Evolutionary conservation across 1,284 basidiomycete species (phyloP).

Genomic region (Rhizoctonia solani): DNA sequence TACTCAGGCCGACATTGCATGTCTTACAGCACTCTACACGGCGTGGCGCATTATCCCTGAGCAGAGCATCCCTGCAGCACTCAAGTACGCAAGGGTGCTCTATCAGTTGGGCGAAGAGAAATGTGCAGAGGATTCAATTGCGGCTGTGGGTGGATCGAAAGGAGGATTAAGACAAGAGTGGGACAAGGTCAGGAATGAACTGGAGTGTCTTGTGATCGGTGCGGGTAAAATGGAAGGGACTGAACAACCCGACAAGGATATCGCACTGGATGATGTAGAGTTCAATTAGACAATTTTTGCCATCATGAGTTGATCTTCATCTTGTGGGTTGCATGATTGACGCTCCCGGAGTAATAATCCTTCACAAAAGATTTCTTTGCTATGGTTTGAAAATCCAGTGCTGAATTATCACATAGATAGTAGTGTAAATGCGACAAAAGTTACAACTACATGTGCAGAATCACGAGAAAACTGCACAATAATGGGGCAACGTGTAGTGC

Average conservation of each 20-base stretch:
- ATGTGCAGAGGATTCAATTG: background rate
- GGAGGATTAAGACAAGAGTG: slow-evolving; percentile 19
- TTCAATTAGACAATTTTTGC: background rate
- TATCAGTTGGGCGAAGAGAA: background rate
- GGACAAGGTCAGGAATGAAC: slow-evolving; percentile 1
- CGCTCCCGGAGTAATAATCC: too few relatives aligned
- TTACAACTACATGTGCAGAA: background rate
- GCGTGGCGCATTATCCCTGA: slow-evolving; percentile 29
- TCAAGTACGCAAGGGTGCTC: slow-evolving; percentile 11
- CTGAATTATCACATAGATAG: background rate
- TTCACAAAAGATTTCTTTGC: too few relatives aligned
- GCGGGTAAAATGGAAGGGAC: background rate
- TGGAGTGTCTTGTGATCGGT: too few relatives aligned
- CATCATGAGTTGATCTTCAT: background rate
- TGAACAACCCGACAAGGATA: background rate
- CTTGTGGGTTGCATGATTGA: too few relatives aligned
- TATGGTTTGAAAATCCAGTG: background rate
- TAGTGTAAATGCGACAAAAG: background rate
- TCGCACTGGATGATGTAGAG: slow-evolving; percentile 9
- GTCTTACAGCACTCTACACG: slow-evolving; percentile 15
- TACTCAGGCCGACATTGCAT: background rate
- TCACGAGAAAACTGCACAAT: too few relatives aligned
- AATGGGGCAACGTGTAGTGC: background rate
- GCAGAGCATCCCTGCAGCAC: slow-evolving; percentile 3
- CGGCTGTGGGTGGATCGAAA: slow-evolving; percentile 14